phyloP scores from a whole-genome alignment of 495 filamentous ascomycete genomes.

The Elasticomyces elasticus region DNA sequence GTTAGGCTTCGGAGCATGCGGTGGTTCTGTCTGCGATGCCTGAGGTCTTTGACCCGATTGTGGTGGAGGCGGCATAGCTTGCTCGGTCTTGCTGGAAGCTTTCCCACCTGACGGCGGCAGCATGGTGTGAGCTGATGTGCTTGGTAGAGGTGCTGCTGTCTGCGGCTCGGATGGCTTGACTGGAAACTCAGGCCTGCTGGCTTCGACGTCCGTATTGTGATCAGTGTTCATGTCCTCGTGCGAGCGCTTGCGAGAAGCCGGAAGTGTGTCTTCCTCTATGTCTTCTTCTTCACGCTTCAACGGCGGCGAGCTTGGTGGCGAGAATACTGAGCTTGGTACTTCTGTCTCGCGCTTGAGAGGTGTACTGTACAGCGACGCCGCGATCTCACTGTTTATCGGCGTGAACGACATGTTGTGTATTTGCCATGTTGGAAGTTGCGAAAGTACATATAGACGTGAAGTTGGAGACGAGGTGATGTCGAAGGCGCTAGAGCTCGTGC shows the following conservation, averaged over 20 bases:
- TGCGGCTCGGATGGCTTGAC: not conserved
- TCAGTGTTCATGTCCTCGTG: constrained; percentile 1
- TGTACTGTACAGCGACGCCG: not conserved
- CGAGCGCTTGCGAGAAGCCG: not conserved
- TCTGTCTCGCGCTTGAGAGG: not conserved
- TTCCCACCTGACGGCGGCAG: not conserved
- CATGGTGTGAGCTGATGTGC: not conserved
- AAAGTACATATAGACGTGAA: not conserved
- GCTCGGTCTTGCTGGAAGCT: not conserved
- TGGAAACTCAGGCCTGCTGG: not conserved
- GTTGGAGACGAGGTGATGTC: not conserved
- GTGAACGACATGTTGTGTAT: not conserved
- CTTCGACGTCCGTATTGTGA: not conserved
- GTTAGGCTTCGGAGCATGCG: not conserved
- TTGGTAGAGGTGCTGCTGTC: not conserved
- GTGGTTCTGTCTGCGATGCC: not conserved
- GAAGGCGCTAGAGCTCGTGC: not conserved
- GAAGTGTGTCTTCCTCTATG: not conserved
- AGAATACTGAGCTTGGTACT: not conserved
- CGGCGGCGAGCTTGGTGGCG: constrained; percentile 1
- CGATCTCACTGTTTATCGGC: not conserved
- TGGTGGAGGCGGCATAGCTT: not conserved
- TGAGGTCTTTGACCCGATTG: constrained; percentile 8
- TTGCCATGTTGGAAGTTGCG: not conserved
- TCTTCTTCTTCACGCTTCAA: not conserved